Conservation (phyloP, 768 basidiomycete species). For the Plicaturopsis crispa region DNA sequence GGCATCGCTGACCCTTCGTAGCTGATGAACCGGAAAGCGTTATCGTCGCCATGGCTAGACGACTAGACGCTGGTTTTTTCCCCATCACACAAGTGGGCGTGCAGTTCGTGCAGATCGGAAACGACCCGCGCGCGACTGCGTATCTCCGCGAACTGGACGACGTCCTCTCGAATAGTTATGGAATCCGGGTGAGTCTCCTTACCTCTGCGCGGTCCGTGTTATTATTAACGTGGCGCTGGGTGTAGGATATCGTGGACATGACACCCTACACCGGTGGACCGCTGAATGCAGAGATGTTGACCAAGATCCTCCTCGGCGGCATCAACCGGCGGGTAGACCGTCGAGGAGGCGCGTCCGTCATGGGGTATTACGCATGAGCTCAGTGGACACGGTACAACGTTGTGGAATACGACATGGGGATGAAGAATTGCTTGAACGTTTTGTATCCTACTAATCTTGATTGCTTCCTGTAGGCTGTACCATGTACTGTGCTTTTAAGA, state of each 20-base stretch:
- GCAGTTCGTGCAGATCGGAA: slow-evolving; percentile 69
- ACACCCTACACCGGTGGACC: slow-evolving; percentile 40
- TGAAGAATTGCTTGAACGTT: too few relatives aligned
- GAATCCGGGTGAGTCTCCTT: slow-evolving; percentile 22
- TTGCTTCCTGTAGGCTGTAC: too few relatives aligned
- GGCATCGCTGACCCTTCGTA: slow-evolving; percentile 12
- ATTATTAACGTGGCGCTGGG: not conserved
- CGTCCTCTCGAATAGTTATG: slow-evolving; percentile 31
- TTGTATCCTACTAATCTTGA: too few relatives aligned
- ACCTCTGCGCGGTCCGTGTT: not conserved
- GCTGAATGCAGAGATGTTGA: slow-evolving; percentile 39
- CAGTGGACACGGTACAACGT: too few relatives aligned
- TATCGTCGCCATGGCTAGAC: slow-evolving; percentile 37
- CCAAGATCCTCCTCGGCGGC: slow-evolving; percentile 61
- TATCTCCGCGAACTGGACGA: slow-evolving; percentile 53
- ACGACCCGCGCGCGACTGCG: slow-evolving; percentile 28
- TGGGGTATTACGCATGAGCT: too few relatives aligned
- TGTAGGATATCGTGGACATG: slow-evolving; percentile 66
- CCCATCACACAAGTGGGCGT: slow-evolving; percentile 34
- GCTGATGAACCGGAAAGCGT: slow-evolving; percentile 44
- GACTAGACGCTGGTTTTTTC: slow-evolving; percentile 39
- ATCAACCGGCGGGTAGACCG: slow-evolving; percentile 36
- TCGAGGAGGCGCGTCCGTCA: slow-evolving; percentile 15
- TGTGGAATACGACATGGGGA: too few relatives aligned
- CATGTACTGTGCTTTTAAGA: too few relatives aligned